These are phyloP conservation scores for Diaporthe citrichinensis DNA, from an alignment of 2,329 filamentous ascomycete genomes.

Conservation along the genomic window DNA sequence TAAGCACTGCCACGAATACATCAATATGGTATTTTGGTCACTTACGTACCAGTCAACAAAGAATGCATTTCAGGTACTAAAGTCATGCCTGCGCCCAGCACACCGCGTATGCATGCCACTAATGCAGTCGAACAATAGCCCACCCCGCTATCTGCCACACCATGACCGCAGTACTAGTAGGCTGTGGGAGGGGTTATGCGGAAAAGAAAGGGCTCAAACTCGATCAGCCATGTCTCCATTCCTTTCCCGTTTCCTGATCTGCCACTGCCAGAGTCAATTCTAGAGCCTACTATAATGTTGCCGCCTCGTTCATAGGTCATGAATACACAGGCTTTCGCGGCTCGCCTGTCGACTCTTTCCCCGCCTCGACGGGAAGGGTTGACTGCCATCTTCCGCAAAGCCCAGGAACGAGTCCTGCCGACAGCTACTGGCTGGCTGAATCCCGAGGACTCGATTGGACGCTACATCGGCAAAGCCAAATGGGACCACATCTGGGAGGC, in stretches of 20 bases:
- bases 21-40: neutral
- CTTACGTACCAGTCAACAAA: neutral
- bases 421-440: neutral
- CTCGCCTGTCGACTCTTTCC: neutral
- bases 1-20: neutral
- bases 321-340: neutral
- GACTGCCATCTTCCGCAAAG: neutral
- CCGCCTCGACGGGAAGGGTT: neutral
- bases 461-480: neutral
- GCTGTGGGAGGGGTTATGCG: neutral
- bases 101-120: neutral
- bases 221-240: neutral
- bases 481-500: slow-evolving; percentile 24
- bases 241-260: too few species aligned
- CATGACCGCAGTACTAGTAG: neutral
- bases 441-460: slow-evolving; percentile 14
- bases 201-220: neutral
- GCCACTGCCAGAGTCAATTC: too few species aligned
- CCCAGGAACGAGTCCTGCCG: neutral
- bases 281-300: too few species aligned
- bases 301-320: neutral
- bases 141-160: neutral
- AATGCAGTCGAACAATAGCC: neutral
- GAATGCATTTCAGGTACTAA: neutral
- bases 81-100: neutral